Evolutionary conservation across 352 stramenopile genomes (phyloP).

Genomic region (Globisporangium ultimum): DNA sequence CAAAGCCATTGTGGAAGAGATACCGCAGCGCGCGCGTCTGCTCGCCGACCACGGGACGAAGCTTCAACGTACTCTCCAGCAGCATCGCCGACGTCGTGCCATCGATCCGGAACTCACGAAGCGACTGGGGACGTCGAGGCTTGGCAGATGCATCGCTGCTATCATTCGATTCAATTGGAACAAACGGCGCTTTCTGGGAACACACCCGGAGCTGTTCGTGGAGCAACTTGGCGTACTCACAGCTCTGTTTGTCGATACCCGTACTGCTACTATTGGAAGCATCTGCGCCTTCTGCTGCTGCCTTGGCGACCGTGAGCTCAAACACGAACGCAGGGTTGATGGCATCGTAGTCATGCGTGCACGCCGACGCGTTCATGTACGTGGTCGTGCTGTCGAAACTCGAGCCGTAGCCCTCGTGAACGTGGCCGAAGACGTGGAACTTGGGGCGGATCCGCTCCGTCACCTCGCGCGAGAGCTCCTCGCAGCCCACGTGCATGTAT

Average conservation of each 20-base stretch:
- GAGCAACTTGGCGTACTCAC: conserved; percentile 47
- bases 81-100: conserved; percentile 56
- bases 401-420: conserved; percentile 85
- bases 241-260: too few relatives aligned
- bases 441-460: conserved; percentile 59
- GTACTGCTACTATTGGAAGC: not conserved
- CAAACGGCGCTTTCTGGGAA: conserved; percentile 55
- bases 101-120: conserved; percentile 64
- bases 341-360: conserved; percentile 73
- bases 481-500: conserved; percentile 61
- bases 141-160: conserved; percentile 5
- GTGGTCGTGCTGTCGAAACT: conserved; percentile 69
- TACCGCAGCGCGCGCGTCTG: conserved; percentile 59
- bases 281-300: conserved; percentile 6
- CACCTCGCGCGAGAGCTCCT: conserved; percentile 70
- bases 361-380: conserved; percentile 86
- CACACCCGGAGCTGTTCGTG: conserved; percentile 63
- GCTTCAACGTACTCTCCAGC: conserved; percentile 70
- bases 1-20: conserved; percentile 55
- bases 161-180: conserved; percentile 15
- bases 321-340: conserved; percentile 68
- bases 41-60: conserved; percentile 53
- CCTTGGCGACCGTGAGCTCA: conserved; percentile 21
- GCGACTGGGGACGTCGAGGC: conserved; percentile 9
- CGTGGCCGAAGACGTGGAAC: conserved; percentile 89